These are phyloP conservation scores for Knoxia roxburghii DNA, from an alignment of 257 asterid species.

Conservation along the genomic window DNA sequence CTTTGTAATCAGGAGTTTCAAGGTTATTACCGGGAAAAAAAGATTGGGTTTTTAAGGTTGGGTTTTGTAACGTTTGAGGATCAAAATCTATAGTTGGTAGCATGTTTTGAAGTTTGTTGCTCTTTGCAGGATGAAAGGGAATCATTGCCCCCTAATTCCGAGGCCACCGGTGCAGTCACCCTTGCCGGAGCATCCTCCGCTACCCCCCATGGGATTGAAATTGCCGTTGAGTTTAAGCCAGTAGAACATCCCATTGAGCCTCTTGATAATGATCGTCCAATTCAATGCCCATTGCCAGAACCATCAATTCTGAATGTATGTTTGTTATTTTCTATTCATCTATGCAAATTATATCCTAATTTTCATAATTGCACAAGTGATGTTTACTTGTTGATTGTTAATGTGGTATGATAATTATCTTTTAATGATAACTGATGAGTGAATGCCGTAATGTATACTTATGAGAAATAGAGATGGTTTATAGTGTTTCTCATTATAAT, in stretches of 20 bases:
- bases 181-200: constrained; percentile 38
- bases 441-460: no score
- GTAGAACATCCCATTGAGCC: constrained; percentile 78
- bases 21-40: not conserved
- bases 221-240: constrained; percentile 71
- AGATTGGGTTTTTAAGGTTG: not conserved
- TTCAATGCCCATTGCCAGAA: constrained; percentile 83
- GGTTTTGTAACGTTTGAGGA: not conserved
- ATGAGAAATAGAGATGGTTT: no score
- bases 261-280: constrained; percentile 64
- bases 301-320: constrained; percentile 90
- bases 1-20: not conserved
- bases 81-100: not conserved
- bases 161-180: constrained; percentile 31
- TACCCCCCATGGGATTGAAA: constrained; percentile 56
- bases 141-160: constrained; percentile 44
- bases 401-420: no score
- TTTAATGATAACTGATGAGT: no score
- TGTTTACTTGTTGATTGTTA: no score
- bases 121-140: constrained; percentile 55
- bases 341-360: no score
- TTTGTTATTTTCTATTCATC: not conserved
- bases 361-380: no score
- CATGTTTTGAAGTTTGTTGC: constrained; percentile 10
- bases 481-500: not conserved